Base-by-base conservation (phyloP, 352 stramenopile genomes). In the Phytophthora capsici region DNA sequence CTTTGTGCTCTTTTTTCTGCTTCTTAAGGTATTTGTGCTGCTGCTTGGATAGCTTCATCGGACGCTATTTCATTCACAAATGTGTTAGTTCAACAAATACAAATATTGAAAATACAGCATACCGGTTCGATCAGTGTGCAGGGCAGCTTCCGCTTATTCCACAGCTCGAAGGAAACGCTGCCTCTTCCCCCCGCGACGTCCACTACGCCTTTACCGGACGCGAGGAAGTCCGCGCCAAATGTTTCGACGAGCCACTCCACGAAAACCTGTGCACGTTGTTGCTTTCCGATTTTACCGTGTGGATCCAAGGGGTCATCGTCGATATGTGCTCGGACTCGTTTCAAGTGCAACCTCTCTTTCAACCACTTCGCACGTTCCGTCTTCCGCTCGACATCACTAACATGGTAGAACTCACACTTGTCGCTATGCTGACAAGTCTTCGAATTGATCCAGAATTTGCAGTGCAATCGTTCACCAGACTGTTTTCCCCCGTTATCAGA, bases 391-490 rank as follows among this genome's bases (percentile, higher is more conserved):
- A 68, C 40, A 25, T 78, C 50, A 4, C 54, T 64, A 10, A 81
- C 82, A 50, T 94, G 86, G 30, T 77, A 79, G 32, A 89, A 80
- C 58, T 84, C 77, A 53, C 86, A 94, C 13, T 80, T 74, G 56
- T 88, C 74, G 14, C 86, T 81, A 22, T 82, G 69, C 45, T 93
- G 84, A 57, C 86, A 93, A 22, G 72, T 76, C 22, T 78, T 80
- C 28, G 85, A 90, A 67, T 93, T 94, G 69, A 94, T 91, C 82
- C 85, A 93, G 67, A 90, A 92, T 56, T 94, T 93, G 74, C 86
- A 93, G 36, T 89, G 78, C 28, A 62, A 48, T 34, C 65, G 57
- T 20, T 68, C 25, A 32, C 2, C 20, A 28, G 17, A 17, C 17
- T 47, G 19, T 12, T 34, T 34, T 13, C 14, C 9, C 6, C 19